phyloP scores from a whole-genome alignment of 116 monocot genomes.

The Iris pallida region DNA sequence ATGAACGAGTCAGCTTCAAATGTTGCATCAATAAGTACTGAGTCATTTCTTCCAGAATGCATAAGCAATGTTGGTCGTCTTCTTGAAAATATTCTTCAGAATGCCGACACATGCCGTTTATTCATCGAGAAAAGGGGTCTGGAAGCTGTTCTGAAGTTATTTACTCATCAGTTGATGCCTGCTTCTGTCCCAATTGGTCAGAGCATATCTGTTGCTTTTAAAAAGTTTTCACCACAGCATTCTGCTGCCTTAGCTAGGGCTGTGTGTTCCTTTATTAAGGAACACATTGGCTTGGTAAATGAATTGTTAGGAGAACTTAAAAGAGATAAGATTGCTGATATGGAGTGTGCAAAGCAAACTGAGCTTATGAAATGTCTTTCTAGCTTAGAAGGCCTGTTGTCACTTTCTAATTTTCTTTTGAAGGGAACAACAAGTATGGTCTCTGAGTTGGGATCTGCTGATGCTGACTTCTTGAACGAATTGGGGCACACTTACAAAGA shows the following conservation, averaged over 20 bases:
- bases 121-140: constrained; percentile 73
- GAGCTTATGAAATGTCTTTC: constrained; percentile 48
- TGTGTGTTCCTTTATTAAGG: constrained; percentile 44
- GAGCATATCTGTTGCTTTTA: constrained; percentile 61
- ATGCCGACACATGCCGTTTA: constrained; percentile 57
- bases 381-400: constrained; percentile 52
- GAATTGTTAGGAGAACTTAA: constrained; percentile 30
- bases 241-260: constrained; percentile 45
- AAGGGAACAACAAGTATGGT: constrained; percentile 53
- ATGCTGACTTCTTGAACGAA: constrained; percentile 62
- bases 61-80: constrained; percentile 53
- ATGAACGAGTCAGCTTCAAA: constrained; percentile 30
- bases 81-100: constrained; percentile 73
- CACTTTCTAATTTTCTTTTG: constrained; percentile 56
- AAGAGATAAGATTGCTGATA: constrained; percentile 36
- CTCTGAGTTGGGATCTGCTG: constrained; percentile 55
- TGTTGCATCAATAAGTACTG: constrained; percentile 29
- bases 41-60: constrained; percentile 63
- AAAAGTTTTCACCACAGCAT: constrained; percentile 60
- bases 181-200: constrained; percentile 48
- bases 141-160: constrained; percentile 60
- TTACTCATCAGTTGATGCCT: constrained; percentile 42
- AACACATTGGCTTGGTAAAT: constrained; percentile 54
- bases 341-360: constrained; percentile 33
- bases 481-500: constrained; percentile 58